These are phyloP conservation scores for Nakaseomyces bracarensis DNA, from an alignment of 1,139 yeast species.

Conservation along the genomic window DNA sequence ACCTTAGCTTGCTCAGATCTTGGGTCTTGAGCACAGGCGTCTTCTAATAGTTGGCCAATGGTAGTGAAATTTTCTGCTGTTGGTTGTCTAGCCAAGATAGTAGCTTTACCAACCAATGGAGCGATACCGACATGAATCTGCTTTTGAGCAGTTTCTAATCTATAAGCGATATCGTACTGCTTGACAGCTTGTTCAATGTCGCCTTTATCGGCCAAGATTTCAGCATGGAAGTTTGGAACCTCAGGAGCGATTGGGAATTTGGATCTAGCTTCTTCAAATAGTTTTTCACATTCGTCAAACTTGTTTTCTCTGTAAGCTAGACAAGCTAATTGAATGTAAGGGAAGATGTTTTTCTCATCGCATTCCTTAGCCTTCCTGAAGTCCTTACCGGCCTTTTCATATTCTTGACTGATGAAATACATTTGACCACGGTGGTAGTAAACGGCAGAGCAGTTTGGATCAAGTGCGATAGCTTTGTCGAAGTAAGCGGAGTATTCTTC, in stretches of 20 bases:
- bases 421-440: conserved; percentile 92
- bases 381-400: conserved; percentile 60
- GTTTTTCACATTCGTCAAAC: conserved; percentile 47
- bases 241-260: conserved; percentile 80
- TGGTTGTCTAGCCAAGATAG: conserved; percentile 50
- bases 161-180: conserved; percentile 78
- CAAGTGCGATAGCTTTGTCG: conserved; percentile 57
- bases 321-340: conserved; percentile 87
- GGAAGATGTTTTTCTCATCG: conserved; percentile 68
- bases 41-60: conserved; percentile 58
- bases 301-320: conserved; percentile 75
- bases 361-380: conserved; percentile 65
- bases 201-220: conserved; percentile 74
- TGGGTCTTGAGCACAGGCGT: conserved; percentile 77
- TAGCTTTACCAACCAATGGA: conserved; percentile 83
- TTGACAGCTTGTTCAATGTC: conserved; percentile 62
- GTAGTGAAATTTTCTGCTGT: conserved; percentile 38
- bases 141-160: conserved; percentile 50
- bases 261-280: conserved; percentile 63
- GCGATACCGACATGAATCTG: conserved; percentile 65
- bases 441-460: conserved; percentile 67
- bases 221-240: conserved; percentile 90
- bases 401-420: conserved; percentile 67
- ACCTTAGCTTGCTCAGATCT: conserved; percentile 78
- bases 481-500: conserved; percentile 46